phyloP scores from a whole-genome alignment of 306 rosid species.

The Prinsepia uniflora region DNA sequence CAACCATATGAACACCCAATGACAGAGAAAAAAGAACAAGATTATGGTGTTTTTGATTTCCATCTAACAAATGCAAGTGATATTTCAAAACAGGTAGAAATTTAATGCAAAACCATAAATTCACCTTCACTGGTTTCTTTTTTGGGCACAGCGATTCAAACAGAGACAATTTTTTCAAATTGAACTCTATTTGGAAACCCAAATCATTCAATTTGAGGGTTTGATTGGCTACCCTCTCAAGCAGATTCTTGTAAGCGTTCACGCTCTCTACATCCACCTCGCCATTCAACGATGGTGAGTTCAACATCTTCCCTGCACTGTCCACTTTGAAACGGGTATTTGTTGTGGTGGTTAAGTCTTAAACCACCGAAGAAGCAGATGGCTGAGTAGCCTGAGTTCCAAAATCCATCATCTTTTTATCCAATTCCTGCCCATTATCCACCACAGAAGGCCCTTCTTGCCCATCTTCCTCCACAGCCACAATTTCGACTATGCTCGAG shows the following conservation, averaged over 20 bases:
- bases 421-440: slow-evolving; percentile 33
- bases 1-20: too few species aligned
- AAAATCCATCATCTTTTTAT: slow-evolving; percentile 25
- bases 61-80: neutral
- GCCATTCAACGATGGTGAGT: too few species aligned
- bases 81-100: too few species aligned
- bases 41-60: too few species aligned
- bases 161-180: slow-evolving; percentile 41
- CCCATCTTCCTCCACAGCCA: slow-evolving; percentile 38
- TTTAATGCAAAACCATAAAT: too few species aligned
- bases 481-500: slow-evolving; percentile 51
- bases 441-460: slow-evolving; percentile 32
- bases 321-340: slow-evolving; percentile 38
- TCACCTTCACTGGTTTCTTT: slow-evolving; percentile 59
- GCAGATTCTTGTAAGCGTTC: slow-evolving; percentile 62
- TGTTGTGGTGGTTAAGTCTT: slow-evolving; percentile 35
- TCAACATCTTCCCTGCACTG: too few species aligned
- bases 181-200: slow-evolving; percentile 44
- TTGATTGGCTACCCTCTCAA: slow-evolving; percentile 35
- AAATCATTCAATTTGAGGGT: slow-evolving; percentile 27
- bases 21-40: too few species aligned
- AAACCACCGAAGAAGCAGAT: slow-evolving; percentile 39
- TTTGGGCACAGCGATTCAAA: slow-evolving; percentile 39
- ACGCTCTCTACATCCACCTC: slow-evolving; percentile 29
- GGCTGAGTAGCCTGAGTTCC: slow-evolving; percentile 23